phyloP scores from a whole-genome alignment of 2,329 filamentous ascomycete species.

The Trichothecium sympodiale region DNA sequence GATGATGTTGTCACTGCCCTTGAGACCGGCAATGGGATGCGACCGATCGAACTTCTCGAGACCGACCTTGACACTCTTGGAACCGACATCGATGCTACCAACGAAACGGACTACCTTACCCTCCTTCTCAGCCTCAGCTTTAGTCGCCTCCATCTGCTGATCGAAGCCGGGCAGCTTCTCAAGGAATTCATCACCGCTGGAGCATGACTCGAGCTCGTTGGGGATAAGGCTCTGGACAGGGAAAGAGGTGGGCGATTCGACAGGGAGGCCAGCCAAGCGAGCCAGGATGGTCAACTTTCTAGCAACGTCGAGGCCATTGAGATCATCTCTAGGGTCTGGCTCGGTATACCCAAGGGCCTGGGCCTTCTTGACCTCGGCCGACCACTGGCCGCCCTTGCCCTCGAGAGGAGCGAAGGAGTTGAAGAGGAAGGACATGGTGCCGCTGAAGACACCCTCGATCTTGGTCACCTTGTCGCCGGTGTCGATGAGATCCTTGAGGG shows the following conservation, averaged over 20 bases:
- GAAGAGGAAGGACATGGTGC: slow-evolving; percentile 97
- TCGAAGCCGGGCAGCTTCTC: slow-evolving; percentile 72
- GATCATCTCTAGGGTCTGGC: slow-evolving; percentile 74
- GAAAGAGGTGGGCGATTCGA: slow-evolving; percentile 79
- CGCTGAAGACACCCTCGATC: slow-evolving; percentile 95
- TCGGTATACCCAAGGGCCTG: slow-evolving; percentile 90
- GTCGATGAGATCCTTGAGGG: slow-evolving; percentile 84
- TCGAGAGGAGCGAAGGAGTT: slow-evolving; percentile 85
- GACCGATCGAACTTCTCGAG: slow-evolving; percentile 80
- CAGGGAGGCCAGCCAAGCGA: slow-evolving; percentile 67
- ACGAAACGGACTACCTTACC: slow-evolving; percentile 93
- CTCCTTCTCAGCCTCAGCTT: slow-evolving; percentile 71
- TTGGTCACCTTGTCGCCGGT: slow-evolving; percentile 86
- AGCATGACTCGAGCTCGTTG: slow-evolving; percentile 65
- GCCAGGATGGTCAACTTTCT: slow-evolving; percentile 92
- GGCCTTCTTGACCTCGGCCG: slow-evolving; percentile 80
- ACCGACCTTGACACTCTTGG: slow-evolving; percentile 78
- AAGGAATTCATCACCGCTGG: slow-evolving; percentile 78
- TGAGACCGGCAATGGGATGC: slow-evolving; percentile 85
- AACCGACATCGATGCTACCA: slow-evolving; percentile 79
- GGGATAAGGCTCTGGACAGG: slow-evolving; percentile 92
- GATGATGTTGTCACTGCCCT: slow-evolving; percentile 98
- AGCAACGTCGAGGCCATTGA: slow-evolving; percentile 86
- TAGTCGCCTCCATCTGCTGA: slow-evolving; percentile 77
- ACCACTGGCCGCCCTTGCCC: slow-evolving; percentile 70